Evolutionary conservation across 768 basidiomycete genomes (phyloP).

Genomic region (Rhizopogon vulgaris): DNA sequence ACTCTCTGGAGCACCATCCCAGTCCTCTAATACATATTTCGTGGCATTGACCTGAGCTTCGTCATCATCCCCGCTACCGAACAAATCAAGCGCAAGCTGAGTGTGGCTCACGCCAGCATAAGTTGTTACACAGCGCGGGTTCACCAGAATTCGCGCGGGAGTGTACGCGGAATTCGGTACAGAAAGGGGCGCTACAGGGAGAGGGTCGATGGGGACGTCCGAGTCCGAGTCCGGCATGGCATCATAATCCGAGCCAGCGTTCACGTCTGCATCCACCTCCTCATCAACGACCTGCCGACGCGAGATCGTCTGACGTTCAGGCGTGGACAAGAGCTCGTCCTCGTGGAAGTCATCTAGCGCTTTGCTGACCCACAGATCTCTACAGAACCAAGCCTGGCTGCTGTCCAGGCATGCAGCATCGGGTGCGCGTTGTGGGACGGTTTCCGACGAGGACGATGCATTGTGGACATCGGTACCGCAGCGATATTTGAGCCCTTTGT

Average conservation of each 20-base stretch:
- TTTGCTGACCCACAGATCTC: conserved; percentile 92
- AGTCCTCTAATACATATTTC: conserved; percentile 88
- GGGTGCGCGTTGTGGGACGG: conserved; percentile 50
- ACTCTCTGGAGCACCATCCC: conserved; percentile 94
- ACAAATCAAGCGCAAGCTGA: conserved; percentile 90
- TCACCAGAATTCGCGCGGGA: conserved; percentile 89
- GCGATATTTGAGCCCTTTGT: conserved; percentile 82
- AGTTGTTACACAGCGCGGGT: conserved; percentile 94
- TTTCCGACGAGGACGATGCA: conserved; percentile 52
- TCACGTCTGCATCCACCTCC: conserved; percentile 61
- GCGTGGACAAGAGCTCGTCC: conserved; percentile 24
- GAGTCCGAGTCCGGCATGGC: conserved; percentile 66
- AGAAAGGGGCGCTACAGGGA: conserved; percentile 36
- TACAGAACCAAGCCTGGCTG: conserved; percentile 96
- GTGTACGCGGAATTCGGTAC: conserved; percentile 87
- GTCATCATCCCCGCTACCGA: conserved; percentile 72
- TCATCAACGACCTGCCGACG: conserved; percentile 22
- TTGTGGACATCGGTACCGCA: conserved; percentile 81
- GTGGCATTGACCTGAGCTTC: conserved; percentile 35
- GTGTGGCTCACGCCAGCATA: conserved; percentile 98
- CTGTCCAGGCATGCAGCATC: conserved; percentile 92
- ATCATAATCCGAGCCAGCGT: conserved; percentile 84
- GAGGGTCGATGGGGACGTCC: conserved; percentile 30
- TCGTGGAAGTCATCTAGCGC: conserved; percentile 73
- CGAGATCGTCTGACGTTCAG: conserved; percentile 24